phyloP scores from a whole-genome alignment of 345 rosid genomes.

The Passiflora organensis region DNA sequence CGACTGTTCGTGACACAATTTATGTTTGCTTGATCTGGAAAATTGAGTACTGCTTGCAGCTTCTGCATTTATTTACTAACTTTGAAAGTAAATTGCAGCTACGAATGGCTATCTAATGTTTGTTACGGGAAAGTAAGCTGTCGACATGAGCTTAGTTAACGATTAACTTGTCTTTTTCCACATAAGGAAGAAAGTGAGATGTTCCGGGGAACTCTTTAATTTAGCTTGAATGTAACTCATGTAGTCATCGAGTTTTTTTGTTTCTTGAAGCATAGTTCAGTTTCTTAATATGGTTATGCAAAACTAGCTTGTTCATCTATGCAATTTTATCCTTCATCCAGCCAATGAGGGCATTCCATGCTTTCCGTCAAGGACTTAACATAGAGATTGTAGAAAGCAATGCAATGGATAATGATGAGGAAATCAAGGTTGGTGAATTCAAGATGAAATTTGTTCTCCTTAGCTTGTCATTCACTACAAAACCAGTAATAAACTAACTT shows the following conservation, averaged over 20 bases:
- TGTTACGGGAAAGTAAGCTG: neutral
- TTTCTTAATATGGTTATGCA: conserved; percentile 5
- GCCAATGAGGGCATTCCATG: neutral
- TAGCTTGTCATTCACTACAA: neutral
- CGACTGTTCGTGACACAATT: neutral
- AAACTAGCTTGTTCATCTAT: neutral
- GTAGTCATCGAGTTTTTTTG: neutral
- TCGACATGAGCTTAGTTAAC: conserved; percentile 2
- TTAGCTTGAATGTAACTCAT: neutral
- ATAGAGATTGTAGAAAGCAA: neutral
- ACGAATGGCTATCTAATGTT: neutral
- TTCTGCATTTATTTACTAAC: neutral
- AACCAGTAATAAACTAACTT: neutral
- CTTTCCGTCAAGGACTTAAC: conserved; percentile 6
- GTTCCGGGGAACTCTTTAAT: neutral
- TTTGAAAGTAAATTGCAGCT: neutral
- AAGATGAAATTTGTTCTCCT: neutral
- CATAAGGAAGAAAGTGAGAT: neutral
- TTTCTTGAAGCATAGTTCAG: neutral
- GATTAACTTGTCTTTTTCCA: neutral
- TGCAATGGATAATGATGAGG: neutral
- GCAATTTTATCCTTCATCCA: neutral
- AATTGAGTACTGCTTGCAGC: neutral
- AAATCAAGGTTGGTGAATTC: neutral
- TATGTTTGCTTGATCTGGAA: conserved; percentile 8